Conservation (phyloP, 768 basidiomycete genomes). For the Chiua virens region DNA sequence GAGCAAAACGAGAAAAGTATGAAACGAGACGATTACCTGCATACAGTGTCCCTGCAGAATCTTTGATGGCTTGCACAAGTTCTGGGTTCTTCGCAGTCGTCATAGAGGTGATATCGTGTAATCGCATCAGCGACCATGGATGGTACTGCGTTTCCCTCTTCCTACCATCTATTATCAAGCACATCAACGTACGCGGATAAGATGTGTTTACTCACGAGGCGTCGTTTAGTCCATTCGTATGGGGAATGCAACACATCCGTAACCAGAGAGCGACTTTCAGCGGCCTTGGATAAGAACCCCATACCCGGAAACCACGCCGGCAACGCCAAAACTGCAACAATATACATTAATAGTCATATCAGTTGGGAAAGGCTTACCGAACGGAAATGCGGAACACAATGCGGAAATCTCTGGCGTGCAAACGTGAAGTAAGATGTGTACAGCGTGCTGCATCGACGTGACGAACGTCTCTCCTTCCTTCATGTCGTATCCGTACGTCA, state of each 20-base stretch:
- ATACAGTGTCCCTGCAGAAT: constrained; percentile 18
- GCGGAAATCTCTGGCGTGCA: constrained; percentile 1
- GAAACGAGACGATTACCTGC: constrained; percentile 11
- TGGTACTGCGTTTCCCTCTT: constrained; percentile 5
- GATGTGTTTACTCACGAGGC: constrained; percentile 1
- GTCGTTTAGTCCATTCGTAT: constrained; percentile 10
- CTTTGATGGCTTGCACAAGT: constrained; percentile 16
- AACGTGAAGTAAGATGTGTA: constrained; percentile 5
- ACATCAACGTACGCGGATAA: background rate
- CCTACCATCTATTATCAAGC: background rate
- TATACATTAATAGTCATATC: background rate
- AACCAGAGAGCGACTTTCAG: constrained; percentile 6
- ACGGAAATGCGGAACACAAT: constrained; percentile 7
- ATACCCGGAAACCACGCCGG: constrained; percentile 30
- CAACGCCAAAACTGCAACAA: constrained; percentile 11
- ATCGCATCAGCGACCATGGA: constrained; percentile 22
- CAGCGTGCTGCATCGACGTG: constrained; percentile 8
- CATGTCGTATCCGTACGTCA: constrained; percentile 20
- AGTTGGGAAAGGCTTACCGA: background rate
- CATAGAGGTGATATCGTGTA: background rate
- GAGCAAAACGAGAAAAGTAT: no score
- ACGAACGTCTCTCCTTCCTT: constrained; percentile 7
- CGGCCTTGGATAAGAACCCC: constrained; percentile 16
- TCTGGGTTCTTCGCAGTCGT: constrained; percentile 8
- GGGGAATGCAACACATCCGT: constrained; percentile 8